Evolutionary conservation across 495 filamentous ascomycete species (phyloP).

Genomic region (Thozetella sp.): DNA sequence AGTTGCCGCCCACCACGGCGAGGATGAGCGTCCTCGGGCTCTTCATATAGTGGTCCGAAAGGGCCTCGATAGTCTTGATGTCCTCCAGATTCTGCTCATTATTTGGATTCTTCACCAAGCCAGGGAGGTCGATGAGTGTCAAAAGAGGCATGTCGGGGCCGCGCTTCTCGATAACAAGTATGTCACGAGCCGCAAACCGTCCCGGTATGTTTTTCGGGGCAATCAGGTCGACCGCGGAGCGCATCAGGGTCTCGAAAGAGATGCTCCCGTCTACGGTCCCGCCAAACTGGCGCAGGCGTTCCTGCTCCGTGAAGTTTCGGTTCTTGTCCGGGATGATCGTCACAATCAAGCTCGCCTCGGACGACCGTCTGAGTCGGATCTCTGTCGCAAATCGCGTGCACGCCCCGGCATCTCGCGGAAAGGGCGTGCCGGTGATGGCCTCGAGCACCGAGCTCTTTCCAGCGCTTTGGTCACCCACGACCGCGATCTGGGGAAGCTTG

Average conservation of each 20-base stretch:
- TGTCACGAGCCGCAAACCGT: slow-evolving; percentile 41
- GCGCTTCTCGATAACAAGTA: slow-evolving; percentile 52
- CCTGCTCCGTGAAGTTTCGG: slow-evolving; percentile 30
- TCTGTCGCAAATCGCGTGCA: slow-evolving; percentile 75
- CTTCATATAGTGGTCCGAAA: slow-evolving; percentile 53
- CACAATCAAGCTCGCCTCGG: slow-evolving; percentile 42
- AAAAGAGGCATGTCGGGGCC: slow-evolving; percentile 55
- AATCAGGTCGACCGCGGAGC: slow-evolving; percentile 33
- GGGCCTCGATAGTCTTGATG: slow-evolving; percentile 41
- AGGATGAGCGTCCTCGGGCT: slow-evolving; percentile 53
- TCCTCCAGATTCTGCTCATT: slow-evolving; percentile 46
- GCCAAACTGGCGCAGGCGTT: slow-evolving; percentile 46
- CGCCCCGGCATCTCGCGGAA: slow-evolving; percentile 63
- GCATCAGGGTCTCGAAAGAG: slow-evolving; percentile 34
- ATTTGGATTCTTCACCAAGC: slow-evolving; percentile 49
- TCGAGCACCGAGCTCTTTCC: slow-evolving; percentile 79
- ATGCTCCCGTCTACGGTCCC: slow-evolving; percentile 23
- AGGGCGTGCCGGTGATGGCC: slow-evolving; percentile 70
- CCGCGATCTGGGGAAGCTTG: slow-evolving; percentile 69
- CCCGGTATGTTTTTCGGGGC: slow-evolving; percentile 36
- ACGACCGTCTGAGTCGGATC: slow-evolving; percentile 44
- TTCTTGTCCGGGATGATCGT: slow-evolving; percentile 53
- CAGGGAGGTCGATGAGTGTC: slow-evolving; percentile 59
- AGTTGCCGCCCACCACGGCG: slow-evolving; percentile 53
- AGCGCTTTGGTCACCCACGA: slow-evolving; percentile 72